These are phyloP conservation scores for Talaromyces sp. DNA, from an alignment of 2,329 filamentous ascomycete species.

Conservation along the genomic window DNA sequence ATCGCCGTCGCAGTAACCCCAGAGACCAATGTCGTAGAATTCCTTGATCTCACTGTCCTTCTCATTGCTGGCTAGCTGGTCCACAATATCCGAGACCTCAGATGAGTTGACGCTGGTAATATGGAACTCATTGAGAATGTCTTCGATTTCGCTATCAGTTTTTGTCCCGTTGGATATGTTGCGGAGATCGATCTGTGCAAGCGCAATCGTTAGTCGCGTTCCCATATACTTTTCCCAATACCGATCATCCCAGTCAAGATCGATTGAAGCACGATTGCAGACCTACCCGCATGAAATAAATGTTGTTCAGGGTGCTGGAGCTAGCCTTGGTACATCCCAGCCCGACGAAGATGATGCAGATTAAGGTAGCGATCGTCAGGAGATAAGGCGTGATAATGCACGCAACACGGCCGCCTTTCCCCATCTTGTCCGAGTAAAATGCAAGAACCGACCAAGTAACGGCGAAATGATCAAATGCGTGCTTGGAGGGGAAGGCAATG, in stretches of 20 bases:
- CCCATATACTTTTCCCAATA: neutral
- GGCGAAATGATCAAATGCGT: conserved; percentile 7
- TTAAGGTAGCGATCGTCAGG: conserved; percentile 74
- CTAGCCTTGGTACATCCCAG: conserved; percentile 58
- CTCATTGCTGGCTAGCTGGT: conserved; percentile 32
- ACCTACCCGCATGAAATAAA: conserved; percentile 60
- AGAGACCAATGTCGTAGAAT: conserved; percentile 79
- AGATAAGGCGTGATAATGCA: conserved; percentile 87
- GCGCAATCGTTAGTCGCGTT: neutral
- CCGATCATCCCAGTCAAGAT: neutral
- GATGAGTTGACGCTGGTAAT: conserved; percentile 39
- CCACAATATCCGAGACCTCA: conserved; percentile 41
- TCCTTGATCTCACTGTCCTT: conserved; percentile 65
- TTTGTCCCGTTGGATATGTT: conserved; percentile 58
- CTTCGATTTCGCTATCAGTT: conserved; percentile 29
- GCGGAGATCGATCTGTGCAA: conserved; percentile 58
- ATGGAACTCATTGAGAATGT: conserved; percentile 37
- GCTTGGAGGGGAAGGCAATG: conserved; percentile 1
- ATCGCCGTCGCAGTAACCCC: conserved; percentile 78
- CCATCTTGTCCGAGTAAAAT: conserved; percentile 52
- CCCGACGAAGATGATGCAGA: conserved; percentile 65
- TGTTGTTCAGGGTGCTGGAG: conserved; percentile 49
- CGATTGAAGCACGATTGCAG: too few species aligned
- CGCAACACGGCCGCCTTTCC: conserved; percentile 74
- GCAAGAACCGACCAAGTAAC: neutral